phyloP scores from a whole-genome alignment of 23 red algal species.

The Gracilaria gracilis region DNA sequence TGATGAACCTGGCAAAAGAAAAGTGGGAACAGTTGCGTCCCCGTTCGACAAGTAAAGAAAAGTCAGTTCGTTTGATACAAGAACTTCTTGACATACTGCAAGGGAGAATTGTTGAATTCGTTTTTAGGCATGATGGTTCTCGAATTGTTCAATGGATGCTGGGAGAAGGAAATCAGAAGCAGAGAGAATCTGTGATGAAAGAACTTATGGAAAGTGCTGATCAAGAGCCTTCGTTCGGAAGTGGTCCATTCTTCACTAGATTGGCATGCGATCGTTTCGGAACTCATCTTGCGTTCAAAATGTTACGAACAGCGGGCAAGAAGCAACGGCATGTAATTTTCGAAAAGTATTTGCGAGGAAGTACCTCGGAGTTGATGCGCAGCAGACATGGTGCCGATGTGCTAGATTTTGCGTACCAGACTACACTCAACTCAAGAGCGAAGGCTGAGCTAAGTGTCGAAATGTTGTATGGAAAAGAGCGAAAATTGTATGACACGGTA shows the following conservation, averaged over 20 bases:
- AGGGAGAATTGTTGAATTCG: slow-evolving; percentile 69
- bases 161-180: slow-evolving; percentile 25
- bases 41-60: slow-evolving; percentile 46
- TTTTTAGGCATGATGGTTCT: slow-evolving; percentile 77
- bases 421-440: slow-evolving; percentile 19
- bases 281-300: slow-evolving; percentile 72
- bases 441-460: slow-evolving; percentile 54
- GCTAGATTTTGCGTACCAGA: slow-evolving; percentile 78
- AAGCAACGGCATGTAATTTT: slow-evolving; percentile 49
- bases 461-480: slow-evolving; percentile 60
- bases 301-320: slow-evolving; percentile 41
- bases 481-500: slow-evolving; percentile 46
- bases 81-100: slow-evolving; percentile 58
- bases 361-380: slow-evolving; percentile 56
- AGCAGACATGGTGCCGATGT: slow-evolving; percentile 66
- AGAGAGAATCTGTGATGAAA: slow-evolving; percentile 33
- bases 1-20: slow-evolving; percentile 51
- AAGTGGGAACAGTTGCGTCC: slow-evolving; percentile 79
- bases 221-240: not conserved
- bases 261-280: slow-evolving; percentile 68
- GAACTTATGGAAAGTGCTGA: slow-evolving; percentile 55
- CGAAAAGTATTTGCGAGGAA: slow-evolving; percentile 47
- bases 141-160: slow-evolving; percentile 88
- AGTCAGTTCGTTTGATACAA: slow-evolving; percentile 36
- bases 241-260: slow-evolving; percentile 53